Base-by-base conservation (phyloP, 257 asterid genomes). In the Ballota nigra region DNA sequence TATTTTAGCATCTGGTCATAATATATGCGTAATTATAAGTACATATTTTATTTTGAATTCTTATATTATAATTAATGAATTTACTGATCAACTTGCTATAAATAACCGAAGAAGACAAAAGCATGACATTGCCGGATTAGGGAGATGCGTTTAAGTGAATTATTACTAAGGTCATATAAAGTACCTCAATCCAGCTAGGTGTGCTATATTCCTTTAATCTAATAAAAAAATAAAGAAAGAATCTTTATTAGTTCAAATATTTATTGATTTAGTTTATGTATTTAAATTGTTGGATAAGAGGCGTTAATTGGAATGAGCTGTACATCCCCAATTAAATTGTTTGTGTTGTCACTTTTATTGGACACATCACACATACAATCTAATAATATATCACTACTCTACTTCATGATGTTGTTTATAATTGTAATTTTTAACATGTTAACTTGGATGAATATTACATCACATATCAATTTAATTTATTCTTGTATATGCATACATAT, bases 241-340 rank as follows among this genome's bases (percentile, higher is more conserved):
- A 40, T 68, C 57, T 72, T 59, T 29, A n/a, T 60, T 40, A 36
- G 36, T 26, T 29, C 28, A 15, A 23, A 59, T 29, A 59, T 24
- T 71, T 56, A 38, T 72, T 23, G 8, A 13, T 57, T 7, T 43
- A 23, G 11, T 24, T 11, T 6, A 12, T 20, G 20, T 55, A 12
- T 53, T 47, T 47, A 68, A 60, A 61, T 75, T 67, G 75, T 58
- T 75, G 74, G 74, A 66, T 58, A 60, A 34, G 67, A 76, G 40
- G 69, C 71, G 45, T 60, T 70, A 68, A 78, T 73, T 76, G 73
- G 82, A 72, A 74, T 81, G 85, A 81, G 82, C 80, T 83, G 83
- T 83, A 51, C 69, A 47, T 69, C 1, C 64, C 62, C 77, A 36
- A 58, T 75, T 73, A 51, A 69, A 45, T 40, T 67, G 68, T 57